Percentiles rank a stretch among this genome's conserved stretches.
Evolutionary conservation across 2,329 filamentous ascomycete genomes (phyloP).

Genomic region (Sporothrix inflata): DNA sequence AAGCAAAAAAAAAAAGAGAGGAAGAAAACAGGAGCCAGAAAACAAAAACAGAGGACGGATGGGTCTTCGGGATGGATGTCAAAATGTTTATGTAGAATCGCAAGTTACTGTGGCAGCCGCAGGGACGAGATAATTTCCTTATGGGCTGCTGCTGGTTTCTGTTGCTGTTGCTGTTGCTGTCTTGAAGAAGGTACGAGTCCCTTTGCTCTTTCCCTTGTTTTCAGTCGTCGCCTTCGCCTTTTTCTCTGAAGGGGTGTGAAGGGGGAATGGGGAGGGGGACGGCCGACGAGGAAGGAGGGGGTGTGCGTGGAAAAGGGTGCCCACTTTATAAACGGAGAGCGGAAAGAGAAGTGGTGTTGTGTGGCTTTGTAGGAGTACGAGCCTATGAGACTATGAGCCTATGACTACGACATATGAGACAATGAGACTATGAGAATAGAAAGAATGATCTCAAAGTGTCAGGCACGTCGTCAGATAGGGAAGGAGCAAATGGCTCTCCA

Average conservation of each 20-base stretch:
- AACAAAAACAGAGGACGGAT: background rate
- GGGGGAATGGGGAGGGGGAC: background rate
- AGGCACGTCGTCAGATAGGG: background rate
- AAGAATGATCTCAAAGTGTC: background rate
- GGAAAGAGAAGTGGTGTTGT: conserved; percentile 5
- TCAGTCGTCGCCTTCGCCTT: background rate
- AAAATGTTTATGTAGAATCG: conserved; percentile 20
- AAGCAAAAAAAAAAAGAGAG: background rate
- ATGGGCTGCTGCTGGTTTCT: background rate
- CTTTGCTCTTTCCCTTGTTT: background rate
- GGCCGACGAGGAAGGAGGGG: conserved; percentile 22
- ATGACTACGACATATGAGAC: too few relatives aligned
- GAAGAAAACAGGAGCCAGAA: background rate
- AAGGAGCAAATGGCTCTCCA: background rate
- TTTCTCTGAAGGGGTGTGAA: conserved; percentile 3
- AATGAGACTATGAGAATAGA: background rate
- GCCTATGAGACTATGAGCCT: background rate
- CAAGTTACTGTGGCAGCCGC: conserved; percentile 19
- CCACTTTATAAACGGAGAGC: conserved; percentile 22
- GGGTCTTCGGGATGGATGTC: background rate
- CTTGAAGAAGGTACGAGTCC: background rate
- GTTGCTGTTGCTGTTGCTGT: conserved; percentile 7
- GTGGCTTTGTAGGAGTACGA: background rate
- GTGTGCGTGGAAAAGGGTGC: conserved; percentile 2
- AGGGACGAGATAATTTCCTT: conserved; percentile 18